Conservation (phyloP, 805 yeast genomes). For the Candida sakaeoensis region DNA sequence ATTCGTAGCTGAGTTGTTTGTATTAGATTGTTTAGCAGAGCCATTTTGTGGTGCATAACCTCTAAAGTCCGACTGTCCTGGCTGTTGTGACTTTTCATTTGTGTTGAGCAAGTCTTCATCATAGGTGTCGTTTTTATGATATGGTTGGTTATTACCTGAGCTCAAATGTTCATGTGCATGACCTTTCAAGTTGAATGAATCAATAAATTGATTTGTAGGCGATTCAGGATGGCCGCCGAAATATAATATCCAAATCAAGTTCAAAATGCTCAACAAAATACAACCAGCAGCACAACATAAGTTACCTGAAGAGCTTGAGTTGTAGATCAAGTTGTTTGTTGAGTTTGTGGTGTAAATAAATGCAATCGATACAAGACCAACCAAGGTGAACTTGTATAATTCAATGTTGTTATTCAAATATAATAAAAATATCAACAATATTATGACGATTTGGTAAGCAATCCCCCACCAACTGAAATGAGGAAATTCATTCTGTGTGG, state of each 20-base stretch:
- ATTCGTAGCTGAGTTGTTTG: slow-evolving; percentile 14
- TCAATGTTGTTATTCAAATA: slow-evolving; percentile 64
- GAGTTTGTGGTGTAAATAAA: slow-evolving; percentile 83
- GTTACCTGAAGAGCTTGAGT: slow-evolving; percentile 50
- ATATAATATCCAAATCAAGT: slow-evolving; percentile 81
- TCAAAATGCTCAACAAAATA: slow-evolving; percentile 74
- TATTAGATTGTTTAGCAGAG: slow-evolving; percentile 32
- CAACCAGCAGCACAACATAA: slow-evolving; percentile 94
- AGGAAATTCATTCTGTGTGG: slow-evolving; percentile 49
- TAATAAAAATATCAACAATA: slow-evolving; percentile 46
- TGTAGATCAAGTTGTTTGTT: slow-evolving; percentile 74
- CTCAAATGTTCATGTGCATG: slow-evolving; percentile 18
- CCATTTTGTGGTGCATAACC: slow-evolving; percentile 16
- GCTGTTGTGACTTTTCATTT: background rate
- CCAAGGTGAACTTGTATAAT: slow-evolving; percentile 58
- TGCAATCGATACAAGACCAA: slow-evolving; percentile 63
- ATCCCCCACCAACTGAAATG: slow-evolving; percentile 96
- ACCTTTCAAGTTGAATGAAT: slow-evolving; percentile 67
- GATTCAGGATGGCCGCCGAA: slow-evolving; percentile 88
- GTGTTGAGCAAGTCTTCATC: background rate
- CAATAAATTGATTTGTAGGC: slow-evolving; percentile 81
- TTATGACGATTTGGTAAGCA: slow-evolving; percentile 67
- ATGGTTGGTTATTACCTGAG: background rate
- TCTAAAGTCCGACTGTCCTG: slow-evolving; percentile 18
- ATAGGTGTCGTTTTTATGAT: background rate